Evolutionary conservation across 495 filamentous ascomycete species (phyloP).

Genomic region (Neurospora tetraspora): DNA sequence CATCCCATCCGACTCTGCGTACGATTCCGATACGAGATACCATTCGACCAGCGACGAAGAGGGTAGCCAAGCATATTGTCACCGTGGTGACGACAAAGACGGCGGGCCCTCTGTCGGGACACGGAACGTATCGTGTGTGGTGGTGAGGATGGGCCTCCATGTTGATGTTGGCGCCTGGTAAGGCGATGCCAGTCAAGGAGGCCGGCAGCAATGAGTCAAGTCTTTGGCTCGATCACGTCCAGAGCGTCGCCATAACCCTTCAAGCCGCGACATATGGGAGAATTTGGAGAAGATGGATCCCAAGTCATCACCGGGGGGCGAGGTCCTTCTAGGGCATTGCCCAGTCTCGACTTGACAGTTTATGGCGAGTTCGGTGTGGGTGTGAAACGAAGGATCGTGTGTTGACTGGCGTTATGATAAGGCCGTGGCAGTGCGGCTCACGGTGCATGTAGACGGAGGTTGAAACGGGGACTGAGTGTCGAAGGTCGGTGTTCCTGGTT

Average conservation of each 20-base stretch:
- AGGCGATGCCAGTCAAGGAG: neutral
- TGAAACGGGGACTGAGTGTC: neutral
- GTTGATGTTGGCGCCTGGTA: slow-evolving; percentile 1
- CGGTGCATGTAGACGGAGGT: neutral
- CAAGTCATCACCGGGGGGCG: too few species aligned
- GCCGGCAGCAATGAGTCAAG: neutral
- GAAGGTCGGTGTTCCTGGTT: neutral
- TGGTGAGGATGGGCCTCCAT: neutral
- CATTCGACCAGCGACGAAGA: slow-evolving; percentile 65
- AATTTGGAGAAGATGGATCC: neutral
- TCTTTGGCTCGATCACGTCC: neutral
- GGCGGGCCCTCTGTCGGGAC: slow-evolving; percentile 43
- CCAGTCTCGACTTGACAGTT: neutral
- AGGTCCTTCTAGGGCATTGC: neutral
- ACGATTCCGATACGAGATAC: slow-evolving; percentile 66
- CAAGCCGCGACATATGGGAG: neutral
- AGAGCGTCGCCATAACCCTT: slow-evolving; percentile 1
- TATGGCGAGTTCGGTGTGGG: neutral
- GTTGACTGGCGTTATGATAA: neutral
- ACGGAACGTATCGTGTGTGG: slow-evolving; percentile 20
- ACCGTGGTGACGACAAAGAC: slow-evolving; percentile 68
- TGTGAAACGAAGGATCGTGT: neutral
- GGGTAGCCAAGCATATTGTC: slow-evolving; percentile 53
- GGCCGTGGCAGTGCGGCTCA: neutral
- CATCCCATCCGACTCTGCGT: slow-evolving; percentile 57